Base-by-base conservation (phyloP, 208 protist species). In the Crithidia acanthocephali region DNA sequence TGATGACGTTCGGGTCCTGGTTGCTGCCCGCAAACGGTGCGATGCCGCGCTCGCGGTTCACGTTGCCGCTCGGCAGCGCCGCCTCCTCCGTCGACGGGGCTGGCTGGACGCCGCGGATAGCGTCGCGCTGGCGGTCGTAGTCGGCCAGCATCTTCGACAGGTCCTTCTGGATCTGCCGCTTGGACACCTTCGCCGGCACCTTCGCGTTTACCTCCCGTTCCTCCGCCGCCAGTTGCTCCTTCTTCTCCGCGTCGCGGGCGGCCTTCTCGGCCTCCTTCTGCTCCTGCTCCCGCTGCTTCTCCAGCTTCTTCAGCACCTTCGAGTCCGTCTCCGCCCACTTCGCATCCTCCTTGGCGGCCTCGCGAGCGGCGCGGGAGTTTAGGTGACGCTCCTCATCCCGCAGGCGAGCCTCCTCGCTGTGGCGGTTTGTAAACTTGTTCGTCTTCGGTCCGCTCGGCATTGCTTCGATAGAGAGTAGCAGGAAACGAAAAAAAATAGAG, bases 361-460 rank as follows among this genome's bases (percentile, higher is more conserved):
- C 82, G 3, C 45, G 70, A 16, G 69, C 72, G 2, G 59, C 69
- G 50, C 87, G 84, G 23, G 47, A 56, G 22, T 76, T 58, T 4
- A 73, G 50, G 16, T 33, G 64, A 10, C 86, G 84, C 79, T 92
- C 88, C 72, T 87, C 73, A 32, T 91, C 79, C 4, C 92, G 86
- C 66, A 85, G 73, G 15, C 84, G 81, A 37, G 90, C 90, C 80
- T 95, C 92, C 76, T 76, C 85, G 25, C 83, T 86, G 81, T 97
- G 92, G 66, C 90, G 90, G 63, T 97, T 95, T 57, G 77, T 80
- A 74, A 70, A 95, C 74, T 97, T 95, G 73, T 90, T 92, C 11
- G 76, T 83, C 74, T 94, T 94, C 23, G 89, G 82, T 37, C 88
- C 91, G 52, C 91, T 95, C n/a, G 91, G 91, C 91, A 95, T 95